A percentile compares a stretch with the other conserved stretches of the same genome.
Conservation (phyloP, 2,329 filamentous ascomycete genomes). For the Ophiosphaerella narmari region DNA sequence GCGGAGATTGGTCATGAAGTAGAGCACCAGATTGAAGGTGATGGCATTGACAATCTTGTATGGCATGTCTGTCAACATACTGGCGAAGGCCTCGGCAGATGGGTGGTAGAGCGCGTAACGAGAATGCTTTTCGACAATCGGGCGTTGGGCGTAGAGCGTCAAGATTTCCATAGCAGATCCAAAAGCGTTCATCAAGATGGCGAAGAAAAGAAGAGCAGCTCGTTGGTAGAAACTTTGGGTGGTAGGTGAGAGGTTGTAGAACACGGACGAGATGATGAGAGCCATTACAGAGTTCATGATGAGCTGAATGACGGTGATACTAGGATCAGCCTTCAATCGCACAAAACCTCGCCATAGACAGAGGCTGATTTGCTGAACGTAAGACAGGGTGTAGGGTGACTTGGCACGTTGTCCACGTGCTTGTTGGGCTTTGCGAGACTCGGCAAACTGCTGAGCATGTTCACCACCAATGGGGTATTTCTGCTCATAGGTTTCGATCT, state of each 20-base stretch:
- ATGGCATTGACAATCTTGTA: slow-evolving; percentile 78
- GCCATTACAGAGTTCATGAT: slow-evolving; percentile 77
- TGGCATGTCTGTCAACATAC: slow-evolving; percentile 84
- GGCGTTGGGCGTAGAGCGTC: slow-evolving; percentile 84
- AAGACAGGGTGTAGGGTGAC: slow-evolving; percentile 84
- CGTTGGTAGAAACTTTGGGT: slow-evolving; percentile 77
- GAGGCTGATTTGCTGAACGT: slow-evolving; percentile 73
- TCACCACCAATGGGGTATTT: slow-evolving; percentile 53
- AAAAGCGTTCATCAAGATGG: slow-evolving; percentile 84
- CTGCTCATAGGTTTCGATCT: slow-evolving; percentile 54
- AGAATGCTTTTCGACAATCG: slow-evolving; percentile 88
- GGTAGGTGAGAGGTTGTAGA: slow-evolving; percentile 72
- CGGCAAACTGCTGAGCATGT: slow-evolving; percentile 51
- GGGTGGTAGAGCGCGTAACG: slow-evolving; percentile 90
- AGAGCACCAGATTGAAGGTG: slow-evolving; percentile 77
- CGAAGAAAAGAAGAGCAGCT: slow-evolving; percentile 83
- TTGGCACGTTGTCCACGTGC: slow-evolving; percentile 60
- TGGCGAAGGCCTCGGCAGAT: slow-evolving; percentile 83
- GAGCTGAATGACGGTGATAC: slow-evolving; percentile 69
- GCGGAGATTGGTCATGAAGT: slow-evolving; percentile 85
- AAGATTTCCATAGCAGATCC: slow-evolving; percentile 81
- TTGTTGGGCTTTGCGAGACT: slow-evolving; percentile 53
- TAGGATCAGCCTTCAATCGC: slow-evolving; percentile 76
- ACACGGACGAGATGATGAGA: slow-evolving; percentile 78
- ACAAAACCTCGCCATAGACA: slow-evolving; percentile 82